These are phyloP conservation scores for Hysterangium stoloniferum DNA, from an alignment of 768 basidiomycete genomes.

Conservation along the genomic window DNA sequence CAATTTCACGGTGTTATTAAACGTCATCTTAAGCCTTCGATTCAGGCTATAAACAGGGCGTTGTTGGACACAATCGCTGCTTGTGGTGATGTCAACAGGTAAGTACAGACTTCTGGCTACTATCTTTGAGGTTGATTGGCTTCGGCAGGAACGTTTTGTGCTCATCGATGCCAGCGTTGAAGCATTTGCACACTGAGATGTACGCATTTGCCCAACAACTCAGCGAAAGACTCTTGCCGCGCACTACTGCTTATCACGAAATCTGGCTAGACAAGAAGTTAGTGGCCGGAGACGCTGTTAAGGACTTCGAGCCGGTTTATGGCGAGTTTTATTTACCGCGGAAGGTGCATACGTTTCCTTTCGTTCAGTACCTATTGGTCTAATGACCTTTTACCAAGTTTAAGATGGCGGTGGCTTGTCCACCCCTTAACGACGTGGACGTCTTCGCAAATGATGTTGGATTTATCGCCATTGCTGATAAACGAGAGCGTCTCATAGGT, in stretches of 20 bases:
- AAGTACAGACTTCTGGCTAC: conserved; percentile 14
- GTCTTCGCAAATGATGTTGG: conserved; percentile 94
- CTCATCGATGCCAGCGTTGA: conserved; percentile 83
- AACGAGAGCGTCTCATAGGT: conserved; percentile 69
- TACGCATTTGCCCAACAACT: conserved; percentile 77
- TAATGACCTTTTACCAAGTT: conserved; percentile 44
- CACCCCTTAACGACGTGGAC: conserved; percentile 94
- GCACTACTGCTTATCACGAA: conserved; percentile 93
- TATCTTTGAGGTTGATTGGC: not conserved
- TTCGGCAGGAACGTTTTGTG: conserved; percentile 74
- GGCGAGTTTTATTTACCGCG: conserved; percentile 95
- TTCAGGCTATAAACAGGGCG: conserved; percentile 89
- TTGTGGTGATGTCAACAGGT: conserved; percentile 97
- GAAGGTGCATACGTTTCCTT: conserved; percentile 49
- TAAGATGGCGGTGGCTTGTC: conserved; percentile 94
- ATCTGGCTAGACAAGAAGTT: conserved; percentile 99
- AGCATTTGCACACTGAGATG: conserved; percentile 77
- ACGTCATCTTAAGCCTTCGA: conserved; percentile 89
- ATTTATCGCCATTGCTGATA: conserved; percentile 86
- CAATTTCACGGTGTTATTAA: conserved; percentile 99
- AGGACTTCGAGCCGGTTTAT: conserved; percentile 95
- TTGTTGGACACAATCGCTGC: conserved; percentile 94
- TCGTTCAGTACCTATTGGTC: not conserved
- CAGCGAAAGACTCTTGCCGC: conserved; percentile 81
- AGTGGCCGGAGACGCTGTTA: conserved; percentile 87